Evolutionary conservation across 83 land plant species (phyloP).

Genomic region (Picea engelmannii): DNA sequence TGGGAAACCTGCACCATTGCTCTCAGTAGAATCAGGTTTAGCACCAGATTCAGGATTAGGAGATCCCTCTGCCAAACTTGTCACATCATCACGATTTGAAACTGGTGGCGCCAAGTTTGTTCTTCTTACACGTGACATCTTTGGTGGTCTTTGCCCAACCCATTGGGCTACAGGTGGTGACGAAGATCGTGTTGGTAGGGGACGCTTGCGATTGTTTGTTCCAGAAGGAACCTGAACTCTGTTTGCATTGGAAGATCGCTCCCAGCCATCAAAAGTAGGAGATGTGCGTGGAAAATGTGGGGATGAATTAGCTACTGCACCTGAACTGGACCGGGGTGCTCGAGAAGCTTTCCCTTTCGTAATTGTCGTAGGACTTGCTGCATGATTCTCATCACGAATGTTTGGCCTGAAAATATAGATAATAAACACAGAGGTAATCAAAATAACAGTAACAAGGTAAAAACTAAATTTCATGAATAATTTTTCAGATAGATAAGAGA

Average conservation of each 20-base stretch:
- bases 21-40: slow-evolving; percentile 39
- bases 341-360: slow-evolving; percentile 88
- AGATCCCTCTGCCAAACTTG: slow-evolving; percentile 21
- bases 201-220: slow-evolving; percentile 77
- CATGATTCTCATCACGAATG: slow-evolving; percentile 54
- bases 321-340: slow-evolving; percentile 69
- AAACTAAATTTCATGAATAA: neutral
- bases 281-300: slow-evolving; percentile 55
- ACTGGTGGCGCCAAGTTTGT: slow-evolving; percentile 70
- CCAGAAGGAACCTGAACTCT: slow-evolving; percentile 50
- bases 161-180: slow-evolving; percentile 88
- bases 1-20: slow-evolving; percentile 41
- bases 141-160: slow-evolving; percentile 90
- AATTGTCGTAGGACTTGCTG: slow-evolving; percentile 44
- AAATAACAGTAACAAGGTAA: neutral
- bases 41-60: slow-evolving; percentile 42
- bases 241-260: slow-evolving; percentile 41
- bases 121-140: slow-evolving; percentile 75
- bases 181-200: slow-evolving; percentile 71
- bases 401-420: slow-evolving; percentile 41
- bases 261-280: slow-evolving; percentile 61
- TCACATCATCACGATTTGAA: slow-evolving; percentile 55
- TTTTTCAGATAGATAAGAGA: neutral
- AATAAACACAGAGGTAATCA: neutral
- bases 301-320: slow-evolving; percentile 39